phyloP scores from a whole-genome alignment of 2,329 filamentous ascomycete genomes.

The Periconia sp. region DNA sequence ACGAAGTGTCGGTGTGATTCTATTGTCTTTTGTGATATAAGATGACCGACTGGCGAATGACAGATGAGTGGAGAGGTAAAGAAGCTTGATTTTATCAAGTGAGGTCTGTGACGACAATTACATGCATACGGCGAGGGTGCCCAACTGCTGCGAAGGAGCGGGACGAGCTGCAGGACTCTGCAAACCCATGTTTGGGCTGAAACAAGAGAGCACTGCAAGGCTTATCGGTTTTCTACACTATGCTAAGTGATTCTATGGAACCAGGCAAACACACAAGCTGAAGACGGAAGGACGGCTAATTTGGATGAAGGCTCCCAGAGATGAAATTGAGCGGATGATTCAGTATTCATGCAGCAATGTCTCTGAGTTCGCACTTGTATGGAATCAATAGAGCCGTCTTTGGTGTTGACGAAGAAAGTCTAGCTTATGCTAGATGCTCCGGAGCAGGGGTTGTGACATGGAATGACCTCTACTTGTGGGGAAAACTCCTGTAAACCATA shows the following conservation, averaged over 20 bases:
- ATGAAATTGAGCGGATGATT: no score
- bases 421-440: background rate
- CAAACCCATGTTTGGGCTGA: conserved; percentile 1
- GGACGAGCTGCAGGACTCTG: conserved; percentile 1
- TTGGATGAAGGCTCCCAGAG: no score
- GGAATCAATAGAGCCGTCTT: no score
- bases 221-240: background rate
- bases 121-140: conserved; percentile 1
- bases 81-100: background rate
- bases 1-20: no score
- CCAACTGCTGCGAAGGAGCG: background rate
- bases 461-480: background rate
- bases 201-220: background rate
- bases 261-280: no score
- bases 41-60: background rate
- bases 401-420: no score
- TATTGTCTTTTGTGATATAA: no score
- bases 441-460: background rate
- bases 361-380: no score
- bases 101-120: conserved; percentile 1
- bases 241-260: no score
- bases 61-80: background rate
- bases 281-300: no score
- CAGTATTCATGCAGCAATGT: no score
- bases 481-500: background rate